These are phyloP conservation scores for Ailanthus altissimus DNA, from an alignment of 345 rosid species.

Conservation along the genomic window DNA sequence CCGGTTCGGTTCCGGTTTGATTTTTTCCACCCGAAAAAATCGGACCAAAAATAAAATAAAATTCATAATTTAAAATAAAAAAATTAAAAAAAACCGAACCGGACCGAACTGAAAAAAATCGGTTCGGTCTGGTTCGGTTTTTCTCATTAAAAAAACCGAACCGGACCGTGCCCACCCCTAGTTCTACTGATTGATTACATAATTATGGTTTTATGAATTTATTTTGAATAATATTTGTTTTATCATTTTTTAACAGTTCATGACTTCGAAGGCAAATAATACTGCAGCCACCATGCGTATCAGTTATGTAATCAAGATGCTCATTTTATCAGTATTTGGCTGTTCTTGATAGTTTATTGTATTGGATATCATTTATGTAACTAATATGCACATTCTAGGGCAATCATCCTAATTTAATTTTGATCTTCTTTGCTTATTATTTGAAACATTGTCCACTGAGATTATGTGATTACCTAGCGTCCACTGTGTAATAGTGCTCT, in stretches of 20 bases:
- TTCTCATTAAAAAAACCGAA: no score
- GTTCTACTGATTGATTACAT: neutral
- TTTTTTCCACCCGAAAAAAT: no score
- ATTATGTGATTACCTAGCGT: neutral
- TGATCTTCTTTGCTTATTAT: neutral
- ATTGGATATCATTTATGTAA: neutral
- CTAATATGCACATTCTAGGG: neutral
- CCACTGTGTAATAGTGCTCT: neutral
- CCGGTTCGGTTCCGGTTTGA: no score
- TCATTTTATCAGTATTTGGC: neutral
- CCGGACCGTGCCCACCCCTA: no score
- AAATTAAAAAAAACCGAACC: no score
- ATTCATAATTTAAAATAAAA: no score
- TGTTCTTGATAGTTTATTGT: neutral
- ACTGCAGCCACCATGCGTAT: neutral
- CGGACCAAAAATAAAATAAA: no score
- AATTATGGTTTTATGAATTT: neutral
- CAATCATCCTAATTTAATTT: neutral
- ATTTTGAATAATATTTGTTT: neutral
- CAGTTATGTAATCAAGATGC: neutral
- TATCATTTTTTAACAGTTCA: neutral
- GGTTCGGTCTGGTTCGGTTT: no score
- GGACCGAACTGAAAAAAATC: no score
- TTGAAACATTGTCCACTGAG: neutral
- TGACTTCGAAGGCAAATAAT: neutral